phyloP scores from a whole-genome alignment of 768 basidiomycete species.

The Mycena venus region DNA sequence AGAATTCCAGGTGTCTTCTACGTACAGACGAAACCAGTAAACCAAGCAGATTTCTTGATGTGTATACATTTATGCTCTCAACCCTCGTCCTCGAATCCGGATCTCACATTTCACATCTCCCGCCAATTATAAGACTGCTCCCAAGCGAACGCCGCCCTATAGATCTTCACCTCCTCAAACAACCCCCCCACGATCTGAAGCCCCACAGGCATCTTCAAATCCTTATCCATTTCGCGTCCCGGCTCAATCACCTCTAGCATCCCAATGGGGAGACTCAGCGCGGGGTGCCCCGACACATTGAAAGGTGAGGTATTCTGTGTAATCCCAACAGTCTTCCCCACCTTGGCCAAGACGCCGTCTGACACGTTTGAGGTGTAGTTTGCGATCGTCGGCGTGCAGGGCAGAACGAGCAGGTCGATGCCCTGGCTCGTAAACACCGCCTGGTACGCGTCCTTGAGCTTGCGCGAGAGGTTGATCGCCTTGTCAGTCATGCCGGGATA shows the following conservation, averaged over 20 bases:
- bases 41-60: neutral
- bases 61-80: neutral
- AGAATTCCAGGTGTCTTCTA: conserved; percentile 25
- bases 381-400: conserved; percentile 51
- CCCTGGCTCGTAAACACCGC: conserved; percentile 42
- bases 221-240: conserved; percentile 45
- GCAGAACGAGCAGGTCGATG: conserved; percentile 49
- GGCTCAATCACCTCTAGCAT: conserved; percentile 39
- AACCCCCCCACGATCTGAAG: conserved; percentile 60
- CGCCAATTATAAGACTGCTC: conserved; percentile 42
- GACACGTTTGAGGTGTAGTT: conserved; percentile 42
- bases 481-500: conserved; percentile 42
- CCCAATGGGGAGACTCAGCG: conserved; percentile 57
- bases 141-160: conserved; percentile 43
- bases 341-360: conserved; percentile 43
- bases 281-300: conserved; percentile 56
- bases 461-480: conserved; percentile 53
- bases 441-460: conserved; percentile 50
- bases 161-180: conserved; percentile 52
- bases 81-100: neutral
- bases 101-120: neutral
- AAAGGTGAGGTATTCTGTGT: conserved; percentile 45
- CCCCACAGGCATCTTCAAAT: conserved; percentile 55
- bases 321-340: conserved; percentile 43
- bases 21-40: neutral